Conservation (phyloP, 768 basidiomycete genomes). For the Tulasnella sp. region DNA sequence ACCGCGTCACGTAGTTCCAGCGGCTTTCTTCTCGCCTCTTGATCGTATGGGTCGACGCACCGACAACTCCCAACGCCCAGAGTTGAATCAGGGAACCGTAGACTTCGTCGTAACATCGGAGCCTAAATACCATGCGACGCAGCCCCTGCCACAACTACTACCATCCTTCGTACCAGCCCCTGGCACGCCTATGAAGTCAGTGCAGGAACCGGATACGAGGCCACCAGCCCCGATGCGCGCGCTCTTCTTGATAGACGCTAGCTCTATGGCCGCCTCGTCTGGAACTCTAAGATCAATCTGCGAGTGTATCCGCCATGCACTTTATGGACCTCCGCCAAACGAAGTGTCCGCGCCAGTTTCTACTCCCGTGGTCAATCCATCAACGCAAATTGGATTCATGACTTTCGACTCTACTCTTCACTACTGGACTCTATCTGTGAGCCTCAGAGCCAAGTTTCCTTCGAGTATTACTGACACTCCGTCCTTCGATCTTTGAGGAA, state of each 20-base stretch:
- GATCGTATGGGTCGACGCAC: slow-evolving; percentile 66
- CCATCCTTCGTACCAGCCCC: slow-evolving; percentile 44
- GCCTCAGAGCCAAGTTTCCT: slow-evolving; percentile 17
- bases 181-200: slow-evolving; percentile 26
- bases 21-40: slow-evolving; percentile 77
- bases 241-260: slow-evolving; percentile 85
- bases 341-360: slow-evolving; percentile 32
- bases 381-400: slow-evolving; percentile 60
- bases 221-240: slow-evolving; percentile 57
- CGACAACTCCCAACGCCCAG: slow-evolving; percentile 73
- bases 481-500: slow-evolving; percentile 17
- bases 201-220: slow-evolving; percentile 29
- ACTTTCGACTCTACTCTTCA: slow-evolving; percentile 75
- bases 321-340: slow-evolving; percentile 47
- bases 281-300: slow-evolving; percentile 66
- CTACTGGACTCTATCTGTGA: slow-evolving; percentile 76
- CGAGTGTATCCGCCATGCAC: slow-evolving; percentile 43
- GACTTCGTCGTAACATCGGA: slow-evolving; percentile 64
- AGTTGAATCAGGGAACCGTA: slow-evolving; percentile 82
- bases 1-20: slow-evolving; percentile 41
- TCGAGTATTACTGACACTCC: slow-evolving; percentile 6
- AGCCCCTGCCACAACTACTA: slow-evolving; percentile 45
- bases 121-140: slow-evolving; percentile 74
- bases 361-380: slow-evolving; percentile 19
- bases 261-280: slow-evolving; percentile 49